These are phyloP conservation scores for Parachaetomium inaequale DNA, from an alignment of 495 filamentous ascomycete genomes.

Conservation along the genomic window DNA sequence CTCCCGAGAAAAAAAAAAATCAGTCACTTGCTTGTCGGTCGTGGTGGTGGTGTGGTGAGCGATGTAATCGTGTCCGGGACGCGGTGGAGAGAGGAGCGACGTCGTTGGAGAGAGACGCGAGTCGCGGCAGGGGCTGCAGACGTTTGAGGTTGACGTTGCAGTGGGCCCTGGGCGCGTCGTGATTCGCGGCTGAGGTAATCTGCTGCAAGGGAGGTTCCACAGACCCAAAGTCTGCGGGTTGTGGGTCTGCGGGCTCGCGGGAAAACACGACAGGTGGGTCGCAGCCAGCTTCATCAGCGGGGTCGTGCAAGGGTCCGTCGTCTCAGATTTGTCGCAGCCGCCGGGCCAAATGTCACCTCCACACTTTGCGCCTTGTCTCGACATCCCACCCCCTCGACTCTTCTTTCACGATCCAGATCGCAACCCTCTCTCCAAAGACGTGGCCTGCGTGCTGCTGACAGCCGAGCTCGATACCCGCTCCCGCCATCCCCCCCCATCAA, in stretches of 20 bases:
- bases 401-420: conserved; percentile 25
- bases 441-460: not conserved
- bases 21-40: not conserved
- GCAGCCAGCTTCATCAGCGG: conserved; percentile 16
- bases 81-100: conserved; percentile 9
- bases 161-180: conserved; percentile 17
- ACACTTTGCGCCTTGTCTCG: conserved; percentile 7
- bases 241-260: conserved; percentile 17
- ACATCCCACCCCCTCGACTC: conserved; percentile 8
- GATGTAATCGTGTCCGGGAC: conserved; percentile 7
- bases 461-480: conserved; percentile 1
- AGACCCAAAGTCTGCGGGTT: conserved; percentile 10
- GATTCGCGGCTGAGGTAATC: conserved; percentile 33
- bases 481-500: not conserved
- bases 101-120: conserved; percentile 33
- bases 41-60: not conserved
- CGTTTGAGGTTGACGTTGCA: conserved; percentile 37
- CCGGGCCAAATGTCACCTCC: conserved; percentile 24
- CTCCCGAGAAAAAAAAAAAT: conserved; percentile 6
- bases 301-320: conserved; percentile 26
- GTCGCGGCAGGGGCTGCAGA: conserved; percentile 25
- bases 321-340: conserved; percentile 39
- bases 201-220: conserved; percentile 26
- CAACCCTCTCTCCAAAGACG: conserved; percentile 15
- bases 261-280: conserved; percentile 17